A percentile compares a stretch with the other conserved stretches of the same genome.
Conservation (phyloP, 2,329 filamentous ascomycete genomes). For the Alternaria arbusti region DNA sequence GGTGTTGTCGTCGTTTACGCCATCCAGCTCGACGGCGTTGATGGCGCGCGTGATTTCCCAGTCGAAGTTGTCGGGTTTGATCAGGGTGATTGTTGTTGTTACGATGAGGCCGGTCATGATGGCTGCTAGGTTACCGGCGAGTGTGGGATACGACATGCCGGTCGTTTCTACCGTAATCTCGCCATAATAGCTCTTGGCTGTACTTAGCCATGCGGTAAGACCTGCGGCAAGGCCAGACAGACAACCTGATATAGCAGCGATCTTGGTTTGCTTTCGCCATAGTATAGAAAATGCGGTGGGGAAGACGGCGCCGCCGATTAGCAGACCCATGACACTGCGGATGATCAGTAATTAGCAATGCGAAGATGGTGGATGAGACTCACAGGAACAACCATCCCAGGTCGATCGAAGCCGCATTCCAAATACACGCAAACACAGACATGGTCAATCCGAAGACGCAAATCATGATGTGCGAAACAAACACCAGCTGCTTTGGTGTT, state of each 20-base stretch:
- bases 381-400: slow-evolving; percentile 51
- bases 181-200: slow-evolving; percentile 46
- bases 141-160: slow-evolving; percentile 47
- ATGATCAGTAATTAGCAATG: slow-evolving; percentile 11
- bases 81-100: slow-evolving; percentile 42
- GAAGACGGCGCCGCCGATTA: slow-evolving; percentile 53
- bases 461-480: slow-evolving; percentile 50
- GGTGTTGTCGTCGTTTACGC: slow-evolving; percentile 13
- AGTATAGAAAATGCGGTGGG: slow-evolving; percentile 47
- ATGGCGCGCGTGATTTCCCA: slow-evolving; percentile 50
- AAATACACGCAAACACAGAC: slow-evolving; percentile 49
- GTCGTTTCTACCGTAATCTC: slow-evolving; percentile 49
- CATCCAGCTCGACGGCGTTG: slow-evolving; percentile 34
- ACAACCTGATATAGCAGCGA: slow-evolving; percentile 44
- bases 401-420: slow-evolving; percentile 49
- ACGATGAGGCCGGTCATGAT: slow-evolving; percentile 44
- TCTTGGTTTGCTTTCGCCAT: slow-evolving; percentile 44
- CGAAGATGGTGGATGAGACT: slow-evolving; percentile 2
- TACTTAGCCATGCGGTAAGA: slow-evolving; percentile 47
- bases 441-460: slow-evolving; percentile 50
- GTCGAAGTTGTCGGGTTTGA: slow-evolving; percentile 48
- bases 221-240: slow-evolving; percentile 43
- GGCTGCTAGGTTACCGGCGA: slow-evolving; percentile 49
- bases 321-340: slow-evolving; percentile 47
- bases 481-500: slow-evolving; percentile 45